phyloP scores from a whole-genome alignment of 1,284 basidiomycete species.

The Sporisorium sorghi region DNA sequence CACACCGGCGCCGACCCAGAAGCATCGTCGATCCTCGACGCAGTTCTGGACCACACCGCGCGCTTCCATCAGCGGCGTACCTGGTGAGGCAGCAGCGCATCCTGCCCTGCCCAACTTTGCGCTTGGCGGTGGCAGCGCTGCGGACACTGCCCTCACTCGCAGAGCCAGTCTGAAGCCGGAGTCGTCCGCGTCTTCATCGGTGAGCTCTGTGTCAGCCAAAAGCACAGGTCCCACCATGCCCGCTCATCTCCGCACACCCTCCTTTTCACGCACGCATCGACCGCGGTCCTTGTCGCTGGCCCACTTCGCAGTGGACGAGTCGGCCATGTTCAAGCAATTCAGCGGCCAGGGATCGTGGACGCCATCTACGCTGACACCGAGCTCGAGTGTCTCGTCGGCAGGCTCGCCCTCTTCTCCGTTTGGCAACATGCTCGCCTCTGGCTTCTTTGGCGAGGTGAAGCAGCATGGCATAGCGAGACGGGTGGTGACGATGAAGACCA shows the following conservation, averaged over 20 bases:
- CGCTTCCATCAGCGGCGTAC: slow-evolving; percentile 17
- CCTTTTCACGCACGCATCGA: slow-evolving; percentile 23
- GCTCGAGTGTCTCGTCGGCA: slow-evolving; percentile 36
- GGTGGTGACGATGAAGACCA: slow-evolving; percentile 39
- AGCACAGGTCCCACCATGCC: slow-evolving; percentile 9
- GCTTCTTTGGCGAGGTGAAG: slow-evolving; percentile 46
- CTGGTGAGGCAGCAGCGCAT: slow-evolving; percentile 3
- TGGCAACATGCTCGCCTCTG: slow-evolving; percentile 40
- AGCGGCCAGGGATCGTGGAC: slow-evolving; percentile 36
- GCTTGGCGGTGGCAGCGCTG: slow-evolving; percentile 5
- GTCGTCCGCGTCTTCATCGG: slow-evolving; percentile 16
- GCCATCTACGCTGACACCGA: slow-evolving; percentile 19
- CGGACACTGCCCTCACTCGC: slow-evolving; percentile 5
- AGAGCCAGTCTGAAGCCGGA: slow-evolving; percentile 30
- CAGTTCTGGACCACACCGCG: slow-evolving; percentile 47
- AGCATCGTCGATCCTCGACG: slow-evolving; percentile 42
- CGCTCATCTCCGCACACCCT: slow-evolving; percentile 29
- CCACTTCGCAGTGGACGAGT: slow-evolving; percentile 30
- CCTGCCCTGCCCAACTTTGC: slow-evolving; percentile 35
- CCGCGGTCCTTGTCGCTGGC: slow-evolving; percentile 45
- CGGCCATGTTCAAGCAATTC: slow-evolving; percentile 13
- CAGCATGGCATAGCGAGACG: slow-evolving; percentile 43
- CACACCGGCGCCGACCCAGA: slow-evolving; percentile 29
- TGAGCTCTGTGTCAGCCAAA: slow-evolving; percentile 22
- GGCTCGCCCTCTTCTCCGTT: slow-evolving; percentile 43